These are phyloP conservation scores for Globisporangium echinulatum DNA, from an alignment of 352 stramenopile genomes.

Conservation along the genomic window DNA sequence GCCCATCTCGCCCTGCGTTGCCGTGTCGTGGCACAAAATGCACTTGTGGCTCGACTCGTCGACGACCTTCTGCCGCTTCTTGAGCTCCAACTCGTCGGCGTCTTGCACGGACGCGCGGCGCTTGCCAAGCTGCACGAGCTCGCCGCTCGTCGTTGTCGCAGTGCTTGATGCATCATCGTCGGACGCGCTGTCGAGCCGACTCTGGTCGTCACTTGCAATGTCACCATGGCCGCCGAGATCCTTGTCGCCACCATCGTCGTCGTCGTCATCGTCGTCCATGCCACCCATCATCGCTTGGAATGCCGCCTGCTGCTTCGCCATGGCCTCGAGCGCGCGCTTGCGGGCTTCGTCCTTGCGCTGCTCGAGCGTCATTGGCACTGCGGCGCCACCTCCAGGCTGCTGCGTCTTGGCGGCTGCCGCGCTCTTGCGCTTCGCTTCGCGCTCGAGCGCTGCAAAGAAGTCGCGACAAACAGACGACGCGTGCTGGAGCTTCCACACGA, in stretches of 20 bases:
- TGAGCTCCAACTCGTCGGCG: slow-evolving; percentile 17
- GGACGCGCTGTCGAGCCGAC: slow-evolving; percentile 11
- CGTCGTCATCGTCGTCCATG: slow-evolving; percentile 31
- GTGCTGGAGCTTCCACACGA: slow-evolving; percentile 50
- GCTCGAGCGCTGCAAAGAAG: slow-evolving; percentile 27
- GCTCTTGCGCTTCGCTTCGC: slow-evolving; percentile 23
- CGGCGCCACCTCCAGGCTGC: slow-evolving; percentile 4
- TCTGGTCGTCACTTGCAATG: not conserved
- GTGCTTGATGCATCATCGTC: slow-evolving; percentile 6
- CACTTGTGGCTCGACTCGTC: slow-evolving; percentile 56
- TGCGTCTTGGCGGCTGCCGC: slow-evolving; percentile 7
- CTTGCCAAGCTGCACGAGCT: slow-evolving; percentile 30
- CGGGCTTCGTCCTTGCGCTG: slow-evolving; percentile 74
- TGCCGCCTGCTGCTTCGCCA: slow-evolving; percentile 76
- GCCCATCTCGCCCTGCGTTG: slow-evolving; percentile 77
- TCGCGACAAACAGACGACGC: slow-evolving; percentile 37
- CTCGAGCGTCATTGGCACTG: slow-evolving; percentile 43
- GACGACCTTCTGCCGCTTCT: slow-evolving; percentile 43
- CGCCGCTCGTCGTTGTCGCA: not conserved
- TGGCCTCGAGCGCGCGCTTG: slow-evolving; percentile 67
- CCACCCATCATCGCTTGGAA: slow-evolving; percentile 81
- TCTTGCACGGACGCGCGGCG: slow-evolving; percentile 34
- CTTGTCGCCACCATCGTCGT: slow-evolving; percentile 25
- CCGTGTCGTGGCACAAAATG: slow-evolving; percentile 82
- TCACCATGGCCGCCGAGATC: not conserved